Evolutionary conservation across 2,329 filamentous ascomycete genomes (phyloP).

Genomic region (Aspergillus floridensis): DNA sequence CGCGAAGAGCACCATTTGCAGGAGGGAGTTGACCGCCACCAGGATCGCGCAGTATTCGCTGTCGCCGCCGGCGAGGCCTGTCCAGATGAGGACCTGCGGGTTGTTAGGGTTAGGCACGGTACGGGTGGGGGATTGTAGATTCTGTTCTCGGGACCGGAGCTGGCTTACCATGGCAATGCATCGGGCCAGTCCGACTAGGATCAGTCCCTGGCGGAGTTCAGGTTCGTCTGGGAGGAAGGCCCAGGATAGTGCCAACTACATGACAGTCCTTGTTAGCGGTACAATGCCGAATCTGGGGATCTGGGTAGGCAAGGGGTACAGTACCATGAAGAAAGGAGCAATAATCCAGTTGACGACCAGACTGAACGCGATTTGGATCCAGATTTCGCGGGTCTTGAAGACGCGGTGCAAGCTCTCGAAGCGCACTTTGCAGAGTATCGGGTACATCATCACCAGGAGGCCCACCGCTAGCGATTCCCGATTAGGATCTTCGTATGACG

Average conservation of each 20-base stretch:
- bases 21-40: conserved; percentile 70
- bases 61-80: conserved; percentile 71
- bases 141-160: too few relatives aligned
- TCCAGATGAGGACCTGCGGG: conserved; percentile 68
- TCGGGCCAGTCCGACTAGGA: conserved; percentile 77
- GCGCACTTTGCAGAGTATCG: conserved; percentile 81
- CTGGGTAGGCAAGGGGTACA: not conserved
- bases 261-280: not conserved
- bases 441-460: conserved; percentile 90
- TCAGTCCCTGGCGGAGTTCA: conserved; percentile 61
- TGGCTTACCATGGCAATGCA: conserved; percentile 78
- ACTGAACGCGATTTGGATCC: conserved; percentile 74
- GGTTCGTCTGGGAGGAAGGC: conserved; percentile 54
- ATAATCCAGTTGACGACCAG: conserved; percentile 79
- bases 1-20: conserved; percentile 72
- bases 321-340: conserved; percentile 77
- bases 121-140: not conserved
- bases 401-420: conserved; percentile 72
- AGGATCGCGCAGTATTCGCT: conserved; percentile 79
- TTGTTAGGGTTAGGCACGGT: conserved; percentile 3
- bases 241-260: conserved; percentile 50
- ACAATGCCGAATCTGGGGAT: too few relatives aligned
- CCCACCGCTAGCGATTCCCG: conserved; percentile 60
- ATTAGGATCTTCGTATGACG: not conserved
- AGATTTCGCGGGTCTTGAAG: conserved; percentile 61